Percentiles rank a stretch among this genome's conserved stretches.
These are phyloP conservation scores for Aspergillus eucalypticola DNA, from an alignment of 2,329 filamentous ascomycete genomes.

Conservation along the genomic window DNA sequence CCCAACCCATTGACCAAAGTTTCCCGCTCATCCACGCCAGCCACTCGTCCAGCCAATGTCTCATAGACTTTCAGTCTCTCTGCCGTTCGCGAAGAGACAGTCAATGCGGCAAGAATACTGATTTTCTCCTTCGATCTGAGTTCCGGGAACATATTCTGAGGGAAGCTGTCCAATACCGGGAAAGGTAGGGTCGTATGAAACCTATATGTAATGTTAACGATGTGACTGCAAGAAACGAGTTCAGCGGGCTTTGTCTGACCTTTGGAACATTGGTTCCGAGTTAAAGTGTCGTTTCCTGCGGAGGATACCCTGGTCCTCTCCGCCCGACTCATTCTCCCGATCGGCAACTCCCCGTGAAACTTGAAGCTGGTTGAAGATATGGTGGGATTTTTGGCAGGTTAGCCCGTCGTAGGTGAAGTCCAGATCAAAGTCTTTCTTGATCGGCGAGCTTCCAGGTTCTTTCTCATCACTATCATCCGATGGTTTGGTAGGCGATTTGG, in stretches of 20 bases:
- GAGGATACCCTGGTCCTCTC: conserved; percentile 27
- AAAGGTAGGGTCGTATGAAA: conserved; percentile 58
- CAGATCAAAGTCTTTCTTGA: conserved; percentile 37
- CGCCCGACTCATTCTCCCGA: conserved; percentile 11
- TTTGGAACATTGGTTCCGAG: conserved; percentile 37
- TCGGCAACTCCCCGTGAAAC: conserved; percentile 31
- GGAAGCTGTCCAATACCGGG: conserved; percentile 81
- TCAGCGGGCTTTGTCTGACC: conserved; percentile 21
- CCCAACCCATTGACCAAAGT: conserved; percentile 76
- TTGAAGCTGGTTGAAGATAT: conserved; percentile 40
- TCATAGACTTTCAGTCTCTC: conserved; percentile 67
- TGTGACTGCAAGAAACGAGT: background rate
- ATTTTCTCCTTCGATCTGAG: conserved; percentile 46
- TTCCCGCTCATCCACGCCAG: conserved; percentile 79
- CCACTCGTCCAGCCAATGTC: conserved; percentile 60
- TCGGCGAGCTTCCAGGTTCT: conserved; percentile 18
- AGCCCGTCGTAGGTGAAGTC: conserved; percentile 40
- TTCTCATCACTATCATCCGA: conserved; percentile 5
- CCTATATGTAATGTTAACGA: conserved; percentile 21
- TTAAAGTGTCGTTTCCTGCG: conserved; percentile 36
- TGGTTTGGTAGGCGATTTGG: conserved; percentile 2
- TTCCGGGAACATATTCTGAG: conserved; percentile 65
- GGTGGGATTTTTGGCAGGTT: conserved; percentile 27
- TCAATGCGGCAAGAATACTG: conserved; percentile 59
- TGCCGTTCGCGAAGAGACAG: conserved; percentile 73